Percentiles rank a stretch among this genome's conserved stretches.
Conservation (phyloP, 441 rosid species). For the Pelargonium myrrhifolium region DNA sequence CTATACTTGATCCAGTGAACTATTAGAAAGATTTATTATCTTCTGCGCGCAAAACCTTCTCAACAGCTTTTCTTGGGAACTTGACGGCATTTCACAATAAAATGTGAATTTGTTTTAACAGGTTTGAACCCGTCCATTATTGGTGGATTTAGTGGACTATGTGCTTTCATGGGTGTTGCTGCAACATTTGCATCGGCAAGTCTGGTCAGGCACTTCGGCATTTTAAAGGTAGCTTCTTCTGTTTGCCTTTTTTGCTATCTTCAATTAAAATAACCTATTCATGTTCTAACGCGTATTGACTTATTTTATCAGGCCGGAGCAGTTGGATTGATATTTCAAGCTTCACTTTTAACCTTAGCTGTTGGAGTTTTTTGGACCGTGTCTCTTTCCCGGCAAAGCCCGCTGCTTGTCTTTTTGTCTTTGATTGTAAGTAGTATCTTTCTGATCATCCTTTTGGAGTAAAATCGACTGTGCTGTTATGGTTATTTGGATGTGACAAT, state of each 20-base stretch:
- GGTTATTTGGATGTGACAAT: no score
- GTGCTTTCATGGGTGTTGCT: conserved; percentile 83
- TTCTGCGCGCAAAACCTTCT: background rate
- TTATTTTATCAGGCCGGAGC: conserved; percentile 67
- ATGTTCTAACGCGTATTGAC: conserved; percentile 13
- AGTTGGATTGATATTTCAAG: conserved; percentile 71
- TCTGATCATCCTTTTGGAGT: background rate
- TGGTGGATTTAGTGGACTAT: conserved; percentile 83
- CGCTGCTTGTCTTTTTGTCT: conserved; percentile 62
- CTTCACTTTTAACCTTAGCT: conserved; percentile 66
- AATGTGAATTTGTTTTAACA: conserved; percentile 24
- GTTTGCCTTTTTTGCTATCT: conserved; percentile 7
- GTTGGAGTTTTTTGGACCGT: conserved; percentile 71
- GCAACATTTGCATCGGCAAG: conserved; percentile 80
- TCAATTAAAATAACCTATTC: conserved; percentile 1
- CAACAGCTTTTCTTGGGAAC: background rate
- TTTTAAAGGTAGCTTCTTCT: conserved; percentile 51
- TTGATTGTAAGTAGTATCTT: conserved; percentile 52
- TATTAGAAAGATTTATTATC: no score
- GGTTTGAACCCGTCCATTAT: conserved; percentile 77
- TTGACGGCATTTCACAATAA: conserved; percentile 8
- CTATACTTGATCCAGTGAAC: no score
- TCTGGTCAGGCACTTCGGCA: conserved; percentile 64
- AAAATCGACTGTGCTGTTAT: no score
- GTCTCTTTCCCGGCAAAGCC: conserved; percentile 54